Evolutionary conservation across 2,329 filamentous ascomycete genomes (phyloP).

Genomic region (Aspergillus bombycis): DNA sequence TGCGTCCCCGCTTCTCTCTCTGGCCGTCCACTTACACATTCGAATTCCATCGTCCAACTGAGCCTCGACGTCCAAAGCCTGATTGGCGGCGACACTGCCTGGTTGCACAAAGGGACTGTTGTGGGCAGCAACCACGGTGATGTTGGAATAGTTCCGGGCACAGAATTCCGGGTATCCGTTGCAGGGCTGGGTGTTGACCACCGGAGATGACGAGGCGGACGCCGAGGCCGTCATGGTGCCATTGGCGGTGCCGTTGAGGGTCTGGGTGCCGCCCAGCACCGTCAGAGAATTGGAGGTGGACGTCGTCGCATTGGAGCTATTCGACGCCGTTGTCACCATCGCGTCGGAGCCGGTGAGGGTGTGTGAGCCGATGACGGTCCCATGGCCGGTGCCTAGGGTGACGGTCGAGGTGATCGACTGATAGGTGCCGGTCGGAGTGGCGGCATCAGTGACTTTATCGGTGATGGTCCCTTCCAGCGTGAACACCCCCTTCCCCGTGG

Average conservation of each 20-base stretch:
- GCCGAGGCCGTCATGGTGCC: slow-evolving; percentile 53
- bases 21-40: slow-evolving; percentile 49
- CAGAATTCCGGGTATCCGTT: slow-evolving; percentile 81
- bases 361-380: slow-evolving; percentile 25
- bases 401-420: slow-evolving; percentile 41
- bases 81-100: slow-evolving; percentile 76
- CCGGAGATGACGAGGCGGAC: slow-evolving; percentile 42
- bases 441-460: slow-evolving; percentile 27
- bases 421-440: slow-evolving; percentile 44
- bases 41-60: slow-evolving; percentile 76
- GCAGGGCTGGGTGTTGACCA: slow-evolving; percentile 74
- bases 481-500: slow-evolving; percentile 15
- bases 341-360: slow-evolving; percentile 31
- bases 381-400: slow-evolving; percentile 25
- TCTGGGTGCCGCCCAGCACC: slow-evolving; percentile 43
- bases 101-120: slow-evolving; percentile 76
- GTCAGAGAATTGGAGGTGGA: slow-evolving; percentile 43
- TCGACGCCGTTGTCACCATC: slow-evolving; percentile 23
- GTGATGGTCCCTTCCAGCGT: slow-evolving; percentile 30
- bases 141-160: slow-evolving; percentile 74
- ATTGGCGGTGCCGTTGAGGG: slow-evolving; percentile 52
- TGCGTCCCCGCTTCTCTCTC: neutral
- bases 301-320: slow-evolving; percentile 33
- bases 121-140: slow-evolving; percentile 76
- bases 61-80: slow-evolving; percentile 65